These are phyloP conservation scores for Rhipidocladum racemiflorum DNA, from an alignment of 176 grass and related monocot species.

Conservation along the genomic window DNA sequence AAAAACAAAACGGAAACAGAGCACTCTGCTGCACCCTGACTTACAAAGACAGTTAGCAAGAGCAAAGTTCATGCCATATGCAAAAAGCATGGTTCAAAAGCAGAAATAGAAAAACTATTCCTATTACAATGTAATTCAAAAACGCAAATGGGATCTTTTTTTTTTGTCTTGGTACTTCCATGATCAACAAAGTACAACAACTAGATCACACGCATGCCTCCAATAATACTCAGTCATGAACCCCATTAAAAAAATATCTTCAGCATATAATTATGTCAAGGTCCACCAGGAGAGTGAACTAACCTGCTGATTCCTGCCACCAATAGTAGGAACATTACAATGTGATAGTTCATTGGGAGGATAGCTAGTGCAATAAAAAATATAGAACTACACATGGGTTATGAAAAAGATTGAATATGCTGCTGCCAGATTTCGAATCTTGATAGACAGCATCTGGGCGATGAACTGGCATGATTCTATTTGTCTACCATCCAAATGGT, in stretches of 20 bases:
- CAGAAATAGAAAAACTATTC: too few species aligned
- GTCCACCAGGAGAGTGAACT: background rate
- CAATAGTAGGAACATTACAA: constrained; percentile 1
- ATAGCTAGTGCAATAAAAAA: background rate
- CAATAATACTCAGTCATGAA: background rate
- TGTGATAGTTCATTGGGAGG: background rate
- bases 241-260: background rate
- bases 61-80: too few species aligned
- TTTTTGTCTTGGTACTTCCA: too few species aligned
- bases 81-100: too few species aligned
- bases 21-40: too few species aligned
- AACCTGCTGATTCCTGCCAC: background rate
- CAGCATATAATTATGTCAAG: background rate
- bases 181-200: background rate
- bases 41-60: too few species aligned
- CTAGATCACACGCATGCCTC: background rate
- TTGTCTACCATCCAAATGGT: background rate
- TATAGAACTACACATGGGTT: background rate
- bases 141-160: too few species aligned
- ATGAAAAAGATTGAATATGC: background rate
- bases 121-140: too few species aligned
- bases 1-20: too few species aligned
- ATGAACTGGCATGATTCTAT: background rate
- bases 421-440: background rate
- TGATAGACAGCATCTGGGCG: background rate